Evolutionary conservation across 2,329 filamentous ascomycete genomes (phyloP), one percentile per base, ranked within the genome.

Genomic region (Penicillium occitanis): DNA sequence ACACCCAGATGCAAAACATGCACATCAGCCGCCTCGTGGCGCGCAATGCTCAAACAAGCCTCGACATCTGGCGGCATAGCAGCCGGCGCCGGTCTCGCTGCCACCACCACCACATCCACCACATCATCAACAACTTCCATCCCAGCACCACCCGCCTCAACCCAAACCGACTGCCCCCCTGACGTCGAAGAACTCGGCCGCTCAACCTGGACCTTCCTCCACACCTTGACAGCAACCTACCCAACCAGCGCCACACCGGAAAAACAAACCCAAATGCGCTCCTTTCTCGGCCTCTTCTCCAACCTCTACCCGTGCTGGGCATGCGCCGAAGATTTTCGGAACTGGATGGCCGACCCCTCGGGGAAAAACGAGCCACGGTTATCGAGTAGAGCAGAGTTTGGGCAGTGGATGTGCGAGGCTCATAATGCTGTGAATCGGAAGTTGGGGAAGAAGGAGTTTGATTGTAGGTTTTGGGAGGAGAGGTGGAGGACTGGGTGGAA

Each of bases 221-320:
- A 99, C 82, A 90, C 91, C 8, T 91, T 99, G 70, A 91, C 94
- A 14, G 95, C 93, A 0, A 87, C 87, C 14, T 99, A 98, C 77
- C 95, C 95, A 0, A 82, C 85, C 7, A 79, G 76, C 7, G 92
- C 95, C 0, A 87, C 89, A 0, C 77, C 82, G 0, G 78, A 82
- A 10, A 87, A 97, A 71, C 92, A 97, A 76, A 81, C 82, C 35
- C 90, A 97, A 71, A 90, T 96, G 71, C 83, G 84, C 65, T 84
- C 87, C 61, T 98, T 99, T 80, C 84, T 99, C 72, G 81, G 83
- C 28, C 83, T 93, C 1, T 96, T 99, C 77, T 89, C 91, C 30
- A 90, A 90, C 71, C 80, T 98, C 22, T 99, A 99, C 75, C 95
- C 95, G 3, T 99, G 95, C 82, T 97, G 93, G 92, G 87, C 91